These are phyloP conservation scores for Leptoxyphium fumago DNA, from an alignment of 2,329 filamentous ascomycete species.

Conservation along the genomic window DNA sequence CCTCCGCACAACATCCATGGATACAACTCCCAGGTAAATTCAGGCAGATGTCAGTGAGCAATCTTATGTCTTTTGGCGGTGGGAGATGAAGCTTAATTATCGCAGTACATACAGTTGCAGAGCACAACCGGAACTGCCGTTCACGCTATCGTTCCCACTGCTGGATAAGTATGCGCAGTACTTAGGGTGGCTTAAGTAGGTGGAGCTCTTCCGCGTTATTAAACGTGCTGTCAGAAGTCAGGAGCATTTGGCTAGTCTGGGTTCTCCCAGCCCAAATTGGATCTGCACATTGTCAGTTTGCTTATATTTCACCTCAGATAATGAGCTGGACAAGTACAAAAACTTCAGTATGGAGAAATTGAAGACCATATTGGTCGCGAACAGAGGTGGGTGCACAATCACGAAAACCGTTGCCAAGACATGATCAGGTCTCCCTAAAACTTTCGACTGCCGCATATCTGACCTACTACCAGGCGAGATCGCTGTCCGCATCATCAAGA, in stretches of 20 bases:
- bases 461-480: constrained; percentile 1
- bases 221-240: no score
- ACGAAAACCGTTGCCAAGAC: no score
- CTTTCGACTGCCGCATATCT: neutral
- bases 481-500: constrained; percentile 33
- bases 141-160: neutral
- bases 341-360: constrained; percentile 25
- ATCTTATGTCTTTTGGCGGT: neutral
- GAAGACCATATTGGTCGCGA: constrained; percentile 41
- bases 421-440: constrained; percentile 30
- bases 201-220: no score
- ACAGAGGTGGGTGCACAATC: constrained; percentile 25
- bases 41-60: neutral
- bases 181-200: no score
- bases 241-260: no score
- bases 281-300: no score
- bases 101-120: neutral
- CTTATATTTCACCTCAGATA: no score
- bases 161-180: no score
- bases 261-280: no score
- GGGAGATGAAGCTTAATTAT: neutral
- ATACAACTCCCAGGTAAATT: neutral
- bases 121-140: neutral
- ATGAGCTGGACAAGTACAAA: no score
- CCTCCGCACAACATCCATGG: no score